phyloP scores from a whole-genome alignment of 352 stramenopile genomes.

The Phytophthora parvispora region DNA sequence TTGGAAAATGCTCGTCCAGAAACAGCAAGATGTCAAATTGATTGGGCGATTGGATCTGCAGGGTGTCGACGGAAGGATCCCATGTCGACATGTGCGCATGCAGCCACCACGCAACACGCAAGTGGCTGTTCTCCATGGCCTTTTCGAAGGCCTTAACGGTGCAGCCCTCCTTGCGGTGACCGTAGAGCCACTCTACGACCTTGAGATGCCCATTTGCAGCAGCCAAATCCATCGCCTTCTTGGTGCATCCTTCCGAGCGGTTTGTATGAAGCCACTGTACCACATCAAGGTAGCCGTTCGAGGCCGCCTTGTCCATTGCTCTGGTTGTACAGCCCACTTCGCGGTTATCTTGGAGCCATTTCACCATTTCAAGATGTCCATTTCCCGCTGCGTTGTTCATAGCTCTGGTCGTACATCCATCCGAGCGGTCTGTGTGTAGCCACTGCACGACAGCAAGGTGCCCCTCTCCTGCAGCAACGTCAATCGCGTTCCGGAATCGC shows the following conservation, averaged over 20 bases:
- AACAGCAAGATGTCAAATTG: not conserved
- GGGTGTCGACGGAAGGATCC: not conserved
- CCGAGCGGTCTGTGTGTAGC: not conserved
- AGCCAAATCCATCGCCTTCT: not conserved
- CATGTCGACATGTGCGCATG: not conserved
- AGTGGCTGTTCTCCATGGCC: not conserved
- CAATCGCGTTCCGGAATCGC: slow-evolving; percentile 11
- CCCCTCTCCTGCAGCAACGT: slow-evolving; percentile 5
- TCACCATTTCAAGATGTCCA: not conserved
- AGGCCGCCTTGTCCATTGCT: not conserved
- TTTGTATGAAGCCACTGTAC: not conserved
- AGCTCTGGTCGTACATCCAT: not conserved
- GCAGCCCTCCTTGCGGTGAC: not conserved
- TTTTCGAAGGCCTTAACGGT: not conserved
- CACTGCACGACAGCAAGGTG: slow-evolving; percentile 5
- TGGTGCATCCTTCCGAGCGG: not conserved
- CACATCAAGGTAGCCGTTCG: not conserved
- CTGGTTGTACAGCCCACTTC: not conserved
- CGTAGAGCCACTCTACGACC: not conserved
- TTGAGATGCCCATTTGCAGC: not conserved
- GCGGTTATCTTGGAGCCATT: not conserved
- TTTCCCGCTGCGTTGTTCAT: not conserved
- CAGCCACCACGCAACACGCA: not conserved
- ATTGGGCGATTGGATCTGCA: not conserved
- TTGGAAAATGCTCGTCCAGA: not conserved